Evolutionary conservation across 2,329 filamentous ascomycete species (phyloP).

Genomic region (Fusarium gaditjirri): DNA sequence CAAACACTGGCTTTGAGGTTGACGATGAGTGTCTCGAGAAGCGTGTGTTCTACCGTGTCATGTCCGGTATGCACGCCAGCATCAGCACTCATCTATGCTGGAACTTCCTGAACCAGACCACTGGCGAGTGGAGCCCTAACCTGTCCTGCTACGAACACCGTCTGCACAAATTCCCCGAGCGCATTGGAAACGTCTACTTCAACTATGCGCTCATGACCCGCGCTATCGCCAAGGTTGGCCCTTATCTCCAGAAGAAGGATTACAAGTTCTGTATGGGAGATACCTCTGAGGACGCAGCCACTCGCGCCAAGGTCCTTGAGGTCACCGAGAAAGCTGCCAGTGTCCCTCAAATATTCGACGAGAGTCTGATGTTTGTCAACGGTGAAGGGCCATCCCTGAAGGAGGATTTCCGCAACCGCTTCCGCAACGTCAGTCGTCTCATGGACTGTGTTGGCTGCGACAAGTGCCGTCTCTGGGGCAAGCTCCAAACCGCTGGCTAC

Average conservation of each 20-base stretch:
- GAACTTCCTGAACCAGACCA: conserved; percentile 95
- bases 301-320: conserved; percentile 82
- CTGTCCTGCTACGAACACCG: conserved; percentile 86
- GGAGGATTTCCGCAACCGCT: conserved; percentile 96
- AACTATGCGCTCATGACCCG: conserved; percentile 97
- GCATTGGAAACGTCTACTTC: conserved; percentile 97
- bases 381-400: conserved; percentile 81
- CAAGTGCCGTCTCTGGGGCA: conserved; percentile 98
- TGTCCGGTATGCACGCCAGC: conserved; percentile 98
- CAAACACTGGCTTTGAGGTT: conserved; percentile 74
- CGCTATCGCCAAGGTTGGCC: conserved; percentile 88
- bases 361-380: conserved; percentile 92
- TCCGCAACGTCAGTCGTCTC: conserved; percentile 93
- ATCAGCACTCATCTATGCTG: conserved; percentile 97
- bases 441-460: conserved; percentile 99
- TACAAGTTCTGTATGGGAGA: conserved; percentile 97
- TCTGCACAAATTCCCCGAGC: conserved; percentile 86
- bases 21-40: conserved; percentile 98
- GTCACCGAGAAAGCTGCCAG: conserved; percentile 77
- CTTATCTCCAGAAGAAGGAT: conserved; percentile 71
- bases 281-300: conserved; percentile 77
- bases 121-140: conserved; percentile 92
- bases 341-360: conserved; percentile 88
- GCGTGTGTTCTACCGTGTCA: conserved; percentile 95
- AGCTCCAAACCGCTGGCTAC: conserved; percentile 94